Evolutionary conservation across 1,284 basidiomycete species (phyloP), one percentile per base, ranked within the genome.

Genomic region (Marasmius oreades): DNA sequence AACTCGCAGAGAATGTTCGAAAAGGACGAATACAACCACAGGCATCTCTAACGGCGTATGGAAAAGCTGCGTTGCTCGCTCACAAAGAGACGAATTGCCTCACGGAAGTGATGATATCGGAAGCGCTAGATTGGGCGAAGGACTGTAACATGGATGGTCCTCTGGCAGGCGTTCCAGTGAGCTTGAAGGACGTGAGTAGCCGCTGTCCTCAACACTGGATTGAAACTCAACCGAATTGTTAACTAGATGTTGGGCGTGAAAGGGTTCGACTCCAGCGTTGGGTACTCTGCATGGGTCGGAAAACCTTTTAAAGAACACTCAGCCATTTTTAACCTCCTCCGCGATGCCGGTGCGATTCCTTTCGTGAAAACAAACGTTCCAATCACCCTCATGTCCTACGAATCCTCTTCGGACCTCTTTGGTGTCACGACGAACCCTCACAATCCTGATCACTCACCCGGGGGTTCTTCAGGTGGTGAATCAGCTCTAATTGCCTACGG

Each of bases 281-380:
- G 88, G 2, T 88, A 85, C 62, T 82, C 85, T 0, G 70, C 73
- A 14, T 75, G 74, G 70, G 75, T 75, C 22, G 74, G 74, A 42
- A 69, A 75, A 37, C 82, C 81, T 3, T 69, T 73, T 2, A 54
- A 63, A 39, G 63, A 71, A 20, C 75, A 82, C 54, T 76, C 78
- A 4, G 73, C 75, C 11, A 72, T 91, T 20, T 82, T 88, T 39
- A 72, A 77, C 20, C 78, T 89, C 24, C 75, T 88, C 6, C 80
- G 77, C 31, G 77, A 84, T 53, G 86, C 84, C 1, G 90, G 91
- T 20, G 91, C 86, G 0, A 77, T 92, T 20, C 81, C 84, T 2
- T 89, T 87, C 68, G 86, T 85, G 67, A 93, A 93, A 73, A 93
- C 90, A 37, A 89, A 88, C 62, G 74, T 84, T 28, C 80, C 82